These are phyloP conservation scores for Colletotrichum falcatum DNA, from an alignment of 2,329 filamentous ascomycete species.

Conservation along the genomic window DNA sequence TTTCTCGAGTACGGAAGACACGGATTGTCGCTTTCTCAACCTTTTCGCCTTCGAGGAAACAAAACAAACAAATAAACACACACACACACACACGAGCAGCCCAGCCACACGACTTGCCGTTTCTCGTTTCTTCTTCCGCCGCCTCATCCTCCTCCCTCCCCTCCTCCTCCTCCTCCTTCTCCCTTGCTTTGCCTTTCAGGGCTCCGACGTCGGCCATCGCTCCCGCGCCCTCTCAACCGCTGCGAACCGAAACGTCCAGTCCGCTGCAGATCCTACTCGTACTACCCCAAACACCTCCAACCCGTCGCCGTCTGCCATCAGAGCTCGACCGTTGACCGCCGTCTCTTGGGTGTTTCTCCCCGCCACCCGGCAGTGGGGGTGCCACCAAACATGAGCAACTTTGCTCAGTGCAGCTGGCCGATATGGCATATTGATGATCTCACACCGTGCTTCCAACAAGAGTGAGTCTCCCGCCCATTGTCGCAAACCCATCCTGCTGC, in stretches of 20 bases:
- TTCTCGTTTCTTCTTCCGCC: neutral
- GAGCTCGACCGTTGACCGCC: slow-evolving; percentile 29
- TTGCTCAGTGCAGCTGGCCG: slow-evolving; percentile 67
- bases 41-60: neutral
- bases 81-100: neutral
- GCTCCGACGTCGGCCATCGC: slow-evolving; percentile 29
- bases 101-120: neutral
- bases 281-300: slow-evolving; percentile 29
- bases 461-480: slow-evolving; percentile 64
- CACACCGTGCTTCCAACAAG: slow-evolving; percentile 71
- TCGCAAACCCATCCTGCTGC: slow-evolving; percentile 6
- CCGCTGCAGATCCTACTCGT: slow-evolving; percentile 16
- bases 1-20: neutral
- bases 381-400: slow-evolving; percentile 54
- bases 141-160: neutral
- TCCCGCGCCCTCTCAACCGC: slow-evolving; percentile 11
- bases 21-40: neutral
- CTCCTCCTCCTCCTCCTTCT: neutral
- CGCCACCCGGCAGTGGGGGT: slow-evolving; percentile 35
- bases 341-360: slow-evolving; percentile 36
- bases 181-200: slow-evolving; percentile 6
- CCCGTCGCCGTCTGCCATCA: neutral
- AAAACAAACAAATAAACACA: neutral
- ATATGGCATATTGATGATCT: slow-evolving; percentile 75
- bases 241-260: slow-evolving; percentile 34